Base-by-base conservation (phyloP, 192 early-diverging fungal species). In the Cetraspora pellucida region DNA sequence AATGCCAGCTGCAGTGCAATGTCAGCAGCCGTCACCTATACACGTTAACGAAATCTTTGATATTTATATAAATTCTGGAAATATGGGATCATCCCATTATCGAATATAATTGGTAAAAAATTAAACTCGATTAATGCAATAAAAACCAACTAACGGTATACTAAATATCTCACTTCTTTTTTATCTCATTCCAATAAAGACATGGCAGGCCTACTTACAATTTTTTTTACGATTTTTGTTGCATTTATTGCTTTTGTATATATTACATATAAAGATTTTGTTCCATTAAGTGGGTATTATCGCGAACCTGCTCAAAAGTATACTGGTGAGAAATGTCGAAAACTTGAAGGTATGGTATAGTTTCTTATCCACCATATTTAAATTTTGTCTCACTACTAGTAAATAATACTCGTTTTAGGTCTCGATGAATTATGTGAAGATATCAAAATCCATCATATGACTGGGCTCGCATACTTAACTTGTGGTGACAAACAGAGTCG, bases 391-490 rank as follows among this genome's bases (percentile, higher is more conserved):
- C 21, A 23, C 4, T 31, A 6, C 13, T 28, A 13, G 27, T 28
- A 61, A 28, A 14, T 0, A 61, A 46, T 7, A 37, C 37, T 1
- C 1, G 37, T 2, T 37, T 7, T 37, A 75, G 82, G 80, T 10
- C 59, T 79, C 17, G 73, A 90, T 31, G 85, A 7, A 6, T 7
- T 85, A n/a, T 90, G 89, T 37, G 89, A 90, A 78, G 88, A 87
- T 59, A 82, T 90, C 30, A 85, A 84, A 30, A 80, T 88, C 28
- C 87, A 89, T 76, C 83, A 82, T 43, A 74, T 72, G 10, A 83
- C 86, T 8, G 85, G 87, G 3, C 73, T 84, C 31, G 89, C 83
- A 27, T 90, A 87, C 79, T 74, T 86, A 71, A 79, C 89, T n/a
- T 90, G 89, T 54, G 86, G 86, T 16, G 77, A 82, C 64, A 77